Evolutionary conservation across 768 basidiomycete genomes (phyloP).

Genomic region (Russula lepida): DNA sequence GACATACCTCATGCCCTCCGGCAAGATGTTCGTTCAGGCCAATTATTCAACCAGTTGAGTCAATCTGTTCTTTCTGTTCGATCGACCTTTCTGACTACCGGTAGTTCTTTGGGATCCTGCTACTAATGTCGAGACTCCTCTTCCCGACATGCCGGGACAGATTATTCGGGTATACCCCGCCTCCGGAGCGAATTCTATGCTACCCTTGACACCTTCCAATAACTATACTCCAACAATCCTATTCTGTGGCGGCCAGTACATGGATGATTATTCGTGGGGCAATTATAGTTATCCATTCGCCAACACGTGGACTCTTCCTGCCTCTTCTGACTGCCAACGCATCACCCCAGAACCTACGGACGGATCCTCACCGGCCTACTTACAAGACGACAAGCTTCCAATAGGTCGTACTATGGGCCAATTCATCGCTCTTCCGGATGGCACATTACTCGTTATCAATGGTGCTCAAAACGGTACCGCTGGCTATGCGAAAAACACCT

Average conservation of each 20-base stretch:
- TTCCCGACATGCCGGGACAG: conserved; percentile 64
- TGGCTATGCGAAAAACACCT: conserved; percentile 57
- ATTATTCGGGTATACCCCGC: conserved; percentile 85
- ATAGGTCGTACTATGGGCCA: conserved; percentile 85
- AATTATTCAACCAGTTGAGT: conserved; percentile 66
- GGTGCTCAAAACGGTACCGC: conserved; percentile 83
- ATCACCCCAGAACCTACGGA: conserved; percentile 80
- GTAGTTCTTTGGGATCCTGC: conserved; percentile 45
- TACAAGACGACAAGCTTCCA: conserved; percentile 67
- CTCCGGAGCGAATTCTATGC: conserved; percentile 81
- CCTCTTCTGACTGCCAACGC: conserved; percentile 66
- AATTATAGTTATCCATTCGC: conserved; percentile 65
- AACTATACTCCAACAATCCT: conserved; percentile 78
- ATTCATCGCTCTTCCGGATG: conserved; percentile 76
- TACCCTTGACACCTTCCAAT: conserved; percentile 85
- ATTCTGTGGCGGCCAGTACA: conserved; percentile 85
- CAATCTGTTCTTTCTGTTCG: neutral
- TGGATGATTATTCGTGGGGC: conserved; percentile 66
- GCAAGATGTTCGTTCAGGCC: conserved; percentile 74
- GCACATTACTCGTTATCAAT: conserved; percentile 71
- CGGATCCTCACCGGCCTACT: conserved; percentile 50
- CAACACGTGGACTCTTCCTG: conserved; percentile 65
- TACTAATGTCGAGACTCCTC: conserved; percentile 47
- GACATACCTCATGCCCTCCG: conserved; percentile 65
- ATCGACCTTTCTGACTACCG: conserved; percentile 12